Percentiles rank a stretch among this genome's conserved stretches.
Evolutionary conservation across 257 asterid species (phyloP).

Genomic region (Eustoma russellianum): DNA sequence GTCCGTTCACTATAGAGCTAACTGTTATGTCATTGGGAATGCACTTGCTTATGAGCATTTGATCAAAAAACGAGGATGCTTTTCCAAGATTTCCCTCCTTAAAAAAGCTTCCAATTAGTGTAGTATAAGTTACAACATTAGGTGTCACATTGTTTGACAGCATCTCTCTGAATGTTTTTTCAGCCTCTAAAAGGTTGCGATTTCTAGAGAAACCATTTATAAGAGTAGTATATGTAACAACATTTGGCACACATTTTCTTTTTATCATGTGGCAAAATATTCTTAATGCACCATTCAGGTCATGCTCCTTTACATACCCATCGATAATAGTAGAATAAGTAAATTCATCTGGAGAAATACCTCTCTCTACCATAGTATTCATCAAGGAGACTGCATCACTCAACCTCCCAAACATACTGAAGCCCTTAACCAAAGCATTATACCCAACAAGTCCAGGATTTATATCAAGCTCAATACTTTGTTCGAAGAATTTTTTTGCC

Average conservation of each 20-base stretch:
- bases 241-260: constrained; percentile 36
- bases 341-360: constrained; percentile 50
- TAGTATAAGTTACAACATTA: constrained; percentile 80
- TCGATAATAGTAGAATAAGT: constrained; percentile 81
- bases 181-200: constrained; percentile 50
- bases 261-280: constrained; percentile 48
- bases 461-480: constrained; percentile 33
- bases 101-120: constrained; percentile 65
- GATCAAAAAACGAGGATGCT: constrained; percentile 59
- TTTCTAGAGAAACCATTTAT: constrained; percentile 61
- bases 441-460: constrained; percentile 70
- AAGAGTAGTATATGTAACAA: constrained; percentile 64
- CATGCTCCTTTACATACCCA: constrained; percentile 68
- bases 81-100: constrained; percentile 52
- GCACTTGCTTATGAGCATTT: constrained; percentile 66
- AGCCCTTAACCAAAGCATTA: constrained; percentile 89
- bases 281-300: constrained; percentile 46
- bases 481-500: constrained; percentile 56
- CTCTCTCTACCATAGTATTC: constrained; percentile 40
- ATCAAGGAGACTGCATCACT: constrained; percentile 55
- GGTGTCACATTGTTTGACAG: constrained; percentile 43
- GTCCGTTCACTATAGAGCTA: constrained; percentile 68
- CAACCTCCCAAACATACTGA: constrained; percentile 65
- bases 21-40: constrained; percentile 68
- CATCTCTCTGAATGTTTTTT: constrained; percentile 44